Base-by-base conservation (phyloP, 345 rosid species). In the Heritiera fomes region DNA sequence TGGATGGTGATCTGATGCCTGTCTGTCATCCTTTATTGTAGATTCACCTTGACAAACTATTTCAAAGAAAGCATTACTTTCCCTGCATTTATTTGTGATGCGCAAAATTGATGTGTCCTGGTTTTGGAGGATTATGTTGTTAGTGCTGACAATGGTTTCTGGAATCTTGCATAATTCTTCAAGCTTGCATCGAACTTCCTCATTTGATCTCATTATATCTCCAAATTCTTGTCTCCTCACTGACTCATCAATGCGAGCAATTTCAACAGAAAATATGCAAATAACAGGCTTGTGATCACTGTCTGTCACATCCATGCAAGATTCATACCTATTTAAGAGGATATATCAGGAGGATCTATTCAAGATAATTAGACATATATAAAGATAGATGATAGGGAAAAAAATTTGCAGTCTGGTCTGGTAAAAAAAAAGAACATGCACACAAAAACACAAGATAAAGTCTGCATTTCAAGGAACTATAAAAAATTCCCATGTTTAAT, bases 281-380 rank as follows among this genome's bases (percentile, higher is more conserved):
- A 93, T 89, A 32, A 92, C 93, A 8, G 97, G 97, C 85, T 92
- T 92, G 89, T 92, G 95, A 82, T 92, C 97, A 84, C 97, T 92
- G 87, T 91, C 97, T 40, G 88, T 86, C 45, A 92, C 97, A 69
- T 91, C 97, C 95, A 92, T 90, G 90, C 87, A 84, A 14, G 97
- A 88, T 76, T 87, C 93, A 23, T 92, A 92, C 90, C 97, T 92
- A 68, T 53, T 30, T 10, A 85, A 79, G 30, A 46, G 32, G 59
- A 77, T 52, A 78, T 20, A 38, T 86, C 61, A 23, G 28, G 28
- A 78, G 32, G 47, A n/a, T 12, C 45, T 40, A 46, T 50, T 71
- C 12, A 63, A 68, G 69, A 61, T 70, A 38, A 78, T 66, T 52
- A 73, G 10, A 34, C 30, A 70, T 47, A 47, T 68, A 13, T 14